Conservation (phyloP, 169 alveolate species). For the Eimeria maxima region DNA sequence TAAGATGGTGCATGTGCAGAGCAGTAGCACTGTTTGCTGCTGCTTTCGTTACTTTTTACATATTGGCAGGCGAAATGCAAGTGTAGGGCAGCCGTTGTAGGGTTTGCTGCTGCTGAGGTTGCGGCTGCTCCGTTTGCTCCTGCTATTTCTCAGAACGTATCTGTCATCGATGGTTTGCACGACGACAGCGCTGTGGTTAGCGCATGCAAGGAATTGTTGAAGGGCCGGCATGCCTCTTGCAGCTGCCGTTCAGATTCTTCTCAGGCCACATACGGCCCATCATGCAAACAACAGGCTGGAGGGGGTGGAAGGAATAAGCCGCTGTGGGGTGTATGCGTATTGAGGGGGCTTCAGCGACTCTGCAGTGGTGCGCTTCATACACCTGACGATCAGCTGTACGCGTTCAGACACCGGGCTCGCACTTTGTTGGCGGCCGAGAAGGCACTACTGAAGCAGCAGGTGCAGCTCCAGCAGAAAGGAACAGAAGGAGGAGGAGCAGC, state of each 20-base stretch:
- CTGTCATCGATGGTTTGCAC: no score
- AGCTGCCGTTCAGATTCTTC: neutral
- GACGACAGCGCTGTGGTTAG: no score
- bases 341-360: slow-evolving; percentile 67
- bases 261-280: neutral
- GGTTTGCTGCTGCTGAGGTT: no score
- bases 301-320: neutral
- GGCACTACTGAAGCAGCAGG: slow-evolving; percentile 8
- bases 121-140: no score
- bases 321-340: slow-evolving; percentile 63
- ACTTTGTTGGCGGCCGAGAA: slow-evolving; percentile 1
- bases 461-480: slow-evolving; percentile 47
- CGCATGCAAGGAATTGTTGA: no score
- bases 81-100: no score
- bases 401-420: slow-evolving; percentile 53
- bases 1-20: no score
- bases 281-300: neutral
- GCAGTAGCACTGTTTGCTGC: no score
- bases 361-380: slow-evolving; percentile 19
- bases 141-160: no score
- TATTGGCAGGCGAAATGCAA: no score
- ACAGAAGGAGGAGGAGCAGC: neutral
- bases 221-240: no score
- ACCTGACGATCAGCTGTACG: slow-evolving; percentile 39
- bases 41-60: no score